Base-by-base conservation (phyloP, 306 rosid genomes). In the Lathyrus oleraceus region DNA sequence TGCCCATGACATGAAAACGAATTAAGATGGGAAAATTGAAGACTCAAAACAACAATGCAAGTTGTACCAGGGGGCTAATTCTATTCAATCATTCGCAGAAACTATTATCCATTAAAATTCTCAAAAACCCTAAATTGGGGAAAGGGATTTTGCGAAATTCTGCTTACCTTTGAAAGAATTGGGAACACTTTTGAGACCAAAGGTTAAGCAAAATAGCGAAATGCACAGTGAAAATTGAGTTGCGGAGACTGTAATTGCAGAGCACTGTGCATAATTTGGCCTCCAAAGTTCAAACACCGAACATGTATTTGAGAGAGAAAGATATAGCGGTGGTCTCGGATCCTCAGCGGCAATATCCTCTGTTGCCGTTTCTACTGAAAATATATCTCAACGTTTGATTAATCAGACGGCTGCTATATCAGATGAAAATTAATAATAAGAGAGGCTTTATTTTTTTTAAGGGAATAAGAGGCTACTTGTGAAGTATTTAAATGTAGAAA, bases 101-200 rank as follows among this genome's bases (percentile, higher is more conserved):
- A 83, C 63, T 63, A 48, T 15, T 10, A 21, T 1, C 11, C 6
- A n/a, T 23, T 38, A 69, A 58, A 79, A 76, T 30, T 61, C 27
- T 52, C 32, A 69, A 70, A 82, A 89, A 87, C 89, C 97, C 97
- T 87, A 89, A 69, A 79, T 63, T 59, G 79, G 61, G 65, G 39
- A 63, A 65, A 69, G 40, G 47, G 49, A 40, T 72, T 66, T 28
- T 69, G 77, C 8, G 81, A 78, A 77, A 70, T 69, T 60, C 67
- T 47, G 67, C 59, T 74, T 71, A 76, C 78, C 67, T 67, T 70
- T 35, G 67, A 64, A 53, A 65, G 13, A 49, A 47, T 64, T 56
- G 78, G 67, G 39, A 57, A 58, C 39, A 12, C 21, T 48, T 48
- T 9, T 68, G 49, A 77, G 72, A 48, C 47, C 30, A 17, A 61